Evolutionary conservation across 2,329 filamentous ascomycete genomes (phyloP).

Genomic region (Colletotrichum liaoningense): DNA sequence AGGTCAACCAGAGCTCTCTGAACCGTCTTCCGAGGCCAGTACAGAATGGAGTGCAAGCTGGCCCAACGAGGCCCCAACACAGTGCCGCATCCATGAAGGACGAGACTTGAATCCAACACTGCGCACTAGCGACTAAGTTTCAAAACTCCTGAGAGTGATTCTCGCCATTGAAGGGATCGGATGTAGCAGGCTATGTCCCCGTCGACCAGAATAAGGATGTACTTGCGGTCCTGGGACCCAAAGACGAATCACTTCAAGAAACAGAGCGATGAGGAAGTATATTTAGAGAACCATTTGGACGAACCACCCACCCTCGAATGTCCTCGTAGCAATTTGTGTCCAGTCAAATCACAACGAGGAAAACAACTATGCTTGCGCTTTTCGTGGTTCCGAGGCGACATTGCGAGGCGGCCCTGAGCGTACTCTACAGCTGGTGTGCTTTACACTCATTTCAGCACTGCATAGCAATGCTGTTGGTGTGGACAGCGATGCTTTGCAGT

Average conservation of each 20-base stretch:
- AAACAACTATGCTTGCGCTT: too few species aligned
- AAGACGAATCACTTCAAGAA: background rate
- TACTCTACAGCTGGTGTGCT: too few species aligned
- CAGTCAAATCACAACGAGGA: background rate
- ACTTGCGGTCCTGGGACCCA: background rate
- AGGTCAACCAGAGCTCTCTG: background rate
- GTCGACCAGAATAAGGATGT: background rate
- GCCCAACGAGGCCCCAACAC: background rate
- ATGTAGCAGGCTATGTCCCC: background rate
- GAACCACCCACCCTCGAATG: background rate
- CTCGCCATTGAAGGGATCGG: background rate
- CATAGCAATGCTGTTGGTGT: too few species aligned
- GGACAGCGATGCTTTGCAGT: background rate
- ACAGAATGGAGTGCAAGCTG: background rate
- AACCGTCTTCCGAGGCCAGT: too few species aligned
- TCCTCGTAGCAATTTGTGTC: background rate
- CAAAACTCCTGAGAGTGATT: background rate
- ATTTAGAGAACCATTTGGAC: too few species aligned
- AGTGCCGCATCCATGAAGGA: background rate
- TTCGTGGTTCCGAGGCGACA: too few species aligned
- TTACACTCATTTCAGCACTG: too few species aligned
- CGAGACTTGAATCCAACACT: background rate
- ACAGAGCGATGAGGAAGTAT: background rate
- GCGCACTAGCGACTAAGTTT: background rate
- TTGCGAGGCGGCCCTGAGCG: too few species aligned